Percentiles rank a stretch among this genome's conserved stretches.
phyloP scores from a whole-genome alignment of 164 flowering plant species.

The Hamamelis virginiana region DNA sequence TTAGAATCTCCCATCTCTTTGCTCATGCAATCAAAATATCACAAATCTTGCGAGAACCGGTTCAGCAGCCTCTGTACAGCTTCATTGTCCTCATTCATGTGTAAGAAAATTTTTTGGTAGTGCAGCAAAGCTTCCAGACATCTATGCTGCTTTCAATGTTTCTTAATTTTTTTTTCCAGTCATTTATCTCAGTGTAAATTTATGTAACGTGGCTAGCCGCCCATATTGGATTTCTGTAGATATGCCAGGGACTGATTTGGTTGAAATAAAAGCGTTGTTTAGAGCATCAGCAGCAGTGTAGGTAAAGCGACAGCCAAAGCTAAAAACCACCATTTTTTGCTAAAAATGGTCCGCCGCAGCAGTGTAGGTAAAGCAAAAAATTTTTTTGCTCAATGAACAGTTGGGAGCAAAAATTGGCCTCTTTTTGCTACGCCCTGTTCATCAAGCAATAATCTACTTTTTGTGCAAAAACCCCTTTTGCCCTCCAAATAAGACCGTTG shows the following conservation, averaged over 20 bases:
- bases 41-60: background rate
- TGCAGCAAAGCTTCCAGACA: slow-evolving; percentile 6
- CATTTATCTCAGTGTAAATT: background rate
- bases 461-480: too few relatives aligned
- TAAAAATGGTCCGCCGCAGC: too few relatives aligned
- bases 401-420: too few relatives aligned
- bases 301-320: too few relatives aligned
- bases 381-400: too few relatives aligned
- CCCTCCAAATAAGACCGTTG: too few relatives aligned
- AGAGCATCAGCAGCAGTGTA: too few relatives aligned
- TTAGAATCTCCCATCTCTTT: background rate
- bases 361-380: too few relatives aligned
- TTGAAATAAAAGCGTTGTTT: too few relatives aligned
- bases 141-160: background rate
- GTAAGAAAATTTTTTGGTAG: slow-evolving; percentile 47
- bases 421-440: too few relatives aligned
- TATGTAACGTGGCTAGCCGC: background rate
- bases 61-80: slow-evolving; percentile 29
- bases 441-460: too few relatives aligned
- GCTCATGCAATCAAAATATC: background rate
- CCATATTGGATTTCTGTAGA: background rate
- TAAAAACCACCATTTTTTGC: too few relatives aligned
- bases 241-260: background rate
- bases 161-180: background rate
- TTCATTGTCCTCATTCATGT: slow-evolving; percentile 34